These are phyloP conservation scores for Aspergillus sojae DNA, from an alignment of 2,329 filamentous ascomycete genomes.

Conservation along the genomic window DNA sequence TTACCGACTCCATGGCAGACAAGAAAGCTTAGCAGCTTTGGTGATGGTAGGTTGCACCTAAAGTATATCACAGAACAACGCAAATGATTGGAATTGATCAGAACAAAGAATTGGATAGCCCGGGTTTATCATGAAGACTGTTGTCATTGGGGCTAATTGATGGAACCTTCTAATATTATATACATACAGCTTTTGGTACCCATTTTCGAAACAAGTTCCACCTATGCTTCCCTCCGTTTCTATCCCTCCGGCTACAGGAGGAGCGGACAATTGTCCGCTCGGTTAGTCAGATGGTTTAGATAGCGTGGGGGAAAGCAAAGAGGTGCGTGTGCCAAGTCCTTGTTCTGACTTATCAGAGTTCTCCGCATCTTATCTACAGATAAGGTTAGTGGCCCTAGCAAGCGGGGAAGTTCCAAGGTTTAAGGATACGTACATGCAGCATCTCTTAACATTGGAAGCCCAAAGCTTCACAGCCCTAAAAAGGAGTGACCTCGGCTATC, in stretches of 20 bases:
- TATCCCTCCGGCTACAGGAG: not conserved
- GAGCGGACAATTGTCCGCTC: conserved; percentile 11
- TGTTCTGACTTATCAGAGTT: too few relatives aligned
- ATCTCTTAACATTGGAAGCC: not conserved
- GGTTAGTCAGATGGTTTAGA: not conserved
- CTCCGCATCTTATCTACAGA: not conserved
- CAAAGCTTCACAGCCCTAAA: not conserved
- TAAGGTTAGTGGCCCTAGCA: not conserved
- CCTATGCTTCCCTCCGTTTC: not conserved
- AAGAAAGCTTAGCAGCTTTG: not conserved
- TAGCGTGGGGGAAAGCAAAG: not conserved
- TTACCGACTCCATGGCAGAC: not conserved
- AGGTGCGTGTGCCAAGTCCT: not conserved
- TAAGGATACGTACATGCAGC: not conserved
- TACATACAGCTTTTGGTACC: not conserved
- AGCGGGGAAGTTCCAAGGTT: not conserved
- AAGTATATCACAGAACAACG: not conserved
- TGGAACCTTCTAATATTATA: not conserved
- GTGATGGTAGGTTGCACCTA: not conserved
- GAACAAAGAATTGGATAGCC: not conserved
- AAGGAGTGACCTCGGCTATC: not conserved
- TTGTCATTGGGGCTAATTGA: not conserved
- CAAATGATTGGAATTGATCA: not conserved
- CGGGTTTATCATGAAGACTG: not conserved
- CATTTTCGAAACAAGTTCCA: not conserved